Evolutionary conservation across 2,329 filamentous ascomycete species (phyloP).

Genomic region (Ceratocystis albifundus): DNA sequence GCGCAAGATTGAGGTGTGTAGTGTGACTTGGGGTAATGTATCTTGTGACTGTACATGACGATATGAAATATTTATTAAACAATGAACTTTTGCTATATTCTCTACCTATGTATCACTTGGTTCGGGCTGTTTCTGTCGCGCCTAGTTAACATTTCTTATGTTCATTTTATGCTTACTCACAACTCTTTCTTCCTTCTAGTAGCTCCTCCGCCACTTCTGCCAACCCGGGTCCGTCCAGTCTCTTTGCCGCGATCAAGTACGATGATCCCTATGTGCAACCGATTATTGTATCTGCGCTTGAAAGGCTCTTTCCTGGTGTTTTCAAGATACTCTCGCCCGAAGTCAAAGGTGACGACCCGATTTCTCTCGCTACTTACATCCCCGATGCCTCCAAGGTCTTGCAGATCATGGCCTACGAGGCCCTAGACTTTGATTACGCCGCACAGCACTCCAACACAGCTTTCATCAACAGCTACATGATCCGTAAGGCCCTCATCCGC

Average conservation of each 20-base stretch:
- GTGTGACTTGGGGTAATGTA: neutral
- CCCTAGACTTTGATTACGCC: conserved; percentile 70
- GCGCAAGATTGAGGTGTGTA: neutral
- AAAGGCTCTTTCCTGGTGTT: conserved; percentile 48
- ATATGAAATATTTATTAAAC: conserved; percentile 15
- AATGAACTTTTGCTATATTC: neutral
- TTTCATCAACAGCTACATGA: conserved; percentile 81
- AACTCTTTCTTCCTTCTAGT: neutral
- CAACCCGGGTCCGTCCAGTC: neutral
- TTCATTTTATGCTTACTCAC: conserved; percentile 4
- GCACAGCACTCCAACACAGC: conserved; percentile 48
- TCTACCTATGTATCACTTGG: neutral
- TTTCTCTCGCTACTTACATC: conserved; percentile 32
- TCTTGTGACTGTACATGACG: conserved; percentile 12
- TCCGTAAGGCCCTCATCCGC: conserved; percentile 88
- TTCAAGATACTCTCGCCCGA: conserved; percentile 36
- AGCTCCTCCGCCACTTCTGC: neutral
- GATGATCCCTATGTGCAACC: conserved; percentile 84
- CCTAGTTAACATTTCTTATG: neutral
- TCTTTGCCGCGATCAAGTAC: conserved; percentile 39
- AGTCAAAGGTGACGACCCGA: conserved; percentile 27
- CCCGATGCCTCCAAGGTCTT: conserved; percentile 42
- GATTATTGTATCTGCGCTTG: conserved; percentile 63
- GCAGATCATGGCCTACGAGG: conserved; percentile 78
- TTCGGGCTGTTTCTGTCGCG: neutral